Base-by-base conservation (phyloP, 306 rosid genomes). In the Gastrolobium villosum region DNA sequence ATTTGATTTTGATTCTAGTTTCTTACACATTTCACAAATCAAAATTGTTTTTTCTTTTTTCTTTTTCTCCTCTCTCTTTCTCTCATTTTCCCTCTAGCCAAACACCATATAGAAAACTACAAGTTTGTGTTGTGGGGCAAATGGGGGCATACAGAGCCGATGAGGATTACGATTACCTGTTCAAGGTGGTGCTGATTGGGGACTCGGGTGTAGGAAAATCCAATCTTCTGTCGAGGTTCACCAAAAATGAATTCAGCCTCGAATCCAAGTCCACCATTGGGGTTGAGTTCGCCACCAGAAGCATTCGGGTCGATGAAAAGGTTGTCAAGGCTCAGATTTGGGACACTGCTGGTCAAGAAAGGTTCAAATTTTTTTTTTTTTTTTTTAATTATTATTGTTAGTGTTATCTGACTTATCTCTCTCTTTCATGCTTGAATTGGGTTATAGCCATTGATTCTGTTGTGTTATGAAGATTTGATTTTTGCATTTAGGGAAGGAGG, bases 271-370 rank as follows among this genome's bases (percentile, higher is more conserved):
- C 97, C 80, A 90, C 97, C 82, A 93, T 93, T 76, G 96, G 97
- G 31, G 97, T 92, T 59, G 96, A 93, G 85, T 93, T 93, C 50
- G 94, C 97, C 37, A 90, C 97, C 72, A 84, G 96, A 88, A 92
- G 97, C 86, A 89, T 93, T 76, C 86, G 76, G 20, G 92, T 92
- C 3, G 93, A 92, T 65, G 91, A 92, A 6, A 92, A 92, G 91
- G 91, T 92, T 50, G 88, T 89, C 81, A 92, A 92, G 88, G 97
- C 97, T 79, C 96, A 92, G 90, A 89, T 92, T 90, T 92, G 97
- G 97, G 97, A 92, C 70, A 92, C 97, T 40, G 97, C 97, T 31
- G 97, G 97, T 60, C 97, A 92, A 81, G 96, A 92, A 82, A 90
- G 96, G 96, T 90, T 74, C 43, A 50, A 60, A 53, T 78, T 73